These are phyloP conservation scores for Eragrostis tef DNA, from an alignment of 202 grass and related monocot species.

Conservation along the genomic window DNA sequence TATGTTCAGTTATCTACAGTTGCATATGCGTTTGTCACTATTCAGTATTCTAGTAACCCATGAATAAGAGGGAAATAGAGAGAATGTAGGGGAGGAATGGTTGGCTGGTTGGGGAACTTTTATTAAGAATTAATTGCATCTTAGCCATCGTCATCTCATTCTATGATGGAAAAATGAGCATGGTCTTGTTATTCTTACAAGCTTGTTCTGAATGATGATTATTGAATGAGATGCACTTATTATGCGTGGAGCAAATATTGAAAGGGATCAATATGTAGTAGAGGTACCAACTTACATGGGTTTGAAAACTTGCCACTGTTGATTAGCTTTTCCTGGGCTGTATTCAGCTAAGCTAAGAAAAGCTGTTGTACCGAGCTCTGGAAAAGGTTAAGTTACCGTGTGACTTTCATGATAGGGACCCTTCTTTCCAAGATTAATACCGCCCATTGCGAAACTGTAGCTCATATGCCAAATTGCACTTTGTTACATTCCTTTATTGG, in stretches of 20 bases:
- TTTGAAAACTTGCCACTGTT: background rate
- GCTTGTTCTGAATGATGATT: background rate
- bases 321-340: background rate
- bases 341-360: slow-evolving; percentile 4
- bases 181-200: slow-evolving; percentile 9
- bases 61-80: background rate
- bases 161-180: slow-evolving; percentile 14
- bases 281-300: background rate
- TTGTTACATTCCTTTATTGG: no score
- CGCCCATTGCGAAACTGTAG: no score
- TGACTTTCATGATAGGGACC: slow-evolving; percentile 10
- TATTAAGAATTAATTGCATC: slow-evolving; percentile 11
- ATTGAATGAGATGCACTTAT: background rate
- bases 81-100: background rate
- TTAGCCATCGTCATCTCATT: slow-evolving; percentile 11
- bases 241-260: background rate
- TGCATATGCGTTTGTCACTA: slow-evolving; percentile 17
- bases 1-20: background rate
- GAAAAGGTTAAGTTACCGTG: background rate
- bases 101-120: background rate
- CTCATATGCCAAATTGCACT: no score
- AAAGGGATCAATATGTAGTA: slow-evolving; percentile 2
- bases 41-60: slow-evolving; percentile 2
- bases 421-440: no score
- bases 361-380: background rate